Evolutionary conservation across 805 yeast species (phyloP).

Genomic region (Yarrowia bubula): DNA sequence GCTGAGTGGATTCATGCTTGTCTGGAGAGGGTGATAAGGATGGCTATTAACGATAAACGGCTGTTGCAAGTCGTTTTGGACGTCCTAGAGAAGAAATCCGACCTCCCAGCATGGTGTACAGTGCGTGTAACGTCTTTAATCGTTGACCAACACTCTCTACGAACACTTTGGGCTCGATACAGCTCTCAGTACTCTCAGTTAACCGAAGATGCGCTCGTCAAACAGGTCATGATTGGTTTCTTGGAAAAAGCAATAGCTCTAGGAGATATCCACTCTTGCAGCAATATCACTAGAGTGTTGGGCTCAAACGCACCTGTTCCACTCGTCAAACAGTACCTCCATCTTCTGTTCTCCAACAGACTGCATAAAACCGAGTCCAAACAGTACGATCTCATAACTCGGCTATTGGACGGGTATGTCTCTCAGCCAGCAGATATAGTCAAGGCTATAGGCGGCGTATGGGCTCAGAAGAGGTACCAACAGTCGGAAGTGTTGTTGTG

Average conservation of each 20-base stretch:
- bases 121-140: neutral
- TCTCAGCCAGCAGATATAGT: neutral
- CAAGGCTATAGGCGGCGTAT: neutral
- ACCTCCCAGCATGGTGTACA: constrained; percentile 8
- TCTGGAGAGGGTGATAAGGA: neutral
- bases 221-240: neutral
- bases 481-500: neutral
- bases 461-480: neutral
- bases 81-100: neutral
- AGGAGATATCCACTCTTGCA: neutral
- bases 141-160: neutral
- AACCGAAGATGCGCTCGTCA: neutral
- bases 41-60: neutral
- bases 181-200: neutral
- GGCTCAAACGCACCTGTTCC: neutral
- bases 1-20: constrained; percentile 3
- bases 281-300: neutral
- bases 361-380: neutral
- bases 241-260: constrained; percentile 10
- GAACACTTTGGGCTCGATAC: neutral
- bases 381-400: neutral
- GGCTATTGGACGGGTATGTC: neutral
- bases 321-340: constrained; percentile 2
- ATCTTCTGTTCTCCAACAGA: neutral
- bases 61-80: neutral